phyloP scores from a whole-genome alignment of 2,329 filamentous ascomycete species.

The Penicillium glabrum region DNA sequence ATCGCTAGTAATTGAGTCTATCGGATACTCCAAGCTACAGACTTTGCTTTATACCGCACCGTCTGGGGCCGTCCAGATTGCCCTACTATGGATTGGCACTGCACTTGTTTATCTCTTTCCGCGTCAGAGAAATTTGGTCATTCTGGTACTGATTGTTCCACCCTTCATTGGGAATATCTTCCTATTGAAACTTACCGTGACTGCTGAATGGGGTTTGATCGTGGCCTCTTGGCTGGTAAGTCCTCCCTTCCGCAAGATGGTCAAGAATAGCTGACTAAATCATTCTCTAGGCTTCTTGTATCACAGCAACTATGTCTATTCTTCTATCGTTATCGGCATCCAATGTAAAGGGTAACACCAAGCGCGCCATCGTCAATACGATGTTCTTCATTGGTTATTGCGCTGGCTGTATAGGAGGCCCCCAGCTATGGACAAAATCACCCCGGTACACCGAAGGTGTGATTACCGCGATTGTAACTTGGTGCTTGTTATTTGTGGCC shows the following conservation, averaged over 20 bases:
- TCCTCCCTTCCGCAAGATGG: constrained; percentile 6
- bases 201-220: constrained; percentile 50
- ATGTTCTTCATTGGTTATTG: constrained; percentile 55
- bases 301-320: constrained; percentile 45
- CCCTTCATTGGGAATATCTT: constrained; percentile 49
- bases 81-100: constrained; percentile 50
- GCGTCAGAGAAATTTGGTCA: constrained; percentile 40
- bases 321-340: constrained; percentile 48
- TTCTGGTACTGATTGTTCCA: constrained; percentile 42
- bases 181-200: constrained; percentile 42
- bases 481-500: constrained; percentile 15
- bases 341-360: constrained; percentile 55
- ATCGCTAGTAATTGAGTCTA: constrained; percentile 50
- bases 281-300: constrained; percentile 38
- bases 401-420: constrained; percentile 47
- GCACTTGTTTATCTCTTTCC: constrained; percentile 42
- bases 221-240: constrained; percentile 48
- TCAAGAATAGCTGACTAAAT: background rate
- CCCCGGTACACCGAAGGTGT: constrained; percentile 50
- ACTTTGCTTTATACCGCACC: constrained; percentile 52
- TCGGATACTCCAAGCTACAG: constrained; percentile 46
- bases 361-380: constrained; percentile 48
- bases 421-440: constrained; percentile 49
- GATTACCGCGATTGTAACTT: constrained; percentile 38
- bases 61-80: constrained; percentile 50